Evolutionary conservation across 129 eudicot genomes (phyloP).

Genomic region (Saussurea involucrata): DNA sequence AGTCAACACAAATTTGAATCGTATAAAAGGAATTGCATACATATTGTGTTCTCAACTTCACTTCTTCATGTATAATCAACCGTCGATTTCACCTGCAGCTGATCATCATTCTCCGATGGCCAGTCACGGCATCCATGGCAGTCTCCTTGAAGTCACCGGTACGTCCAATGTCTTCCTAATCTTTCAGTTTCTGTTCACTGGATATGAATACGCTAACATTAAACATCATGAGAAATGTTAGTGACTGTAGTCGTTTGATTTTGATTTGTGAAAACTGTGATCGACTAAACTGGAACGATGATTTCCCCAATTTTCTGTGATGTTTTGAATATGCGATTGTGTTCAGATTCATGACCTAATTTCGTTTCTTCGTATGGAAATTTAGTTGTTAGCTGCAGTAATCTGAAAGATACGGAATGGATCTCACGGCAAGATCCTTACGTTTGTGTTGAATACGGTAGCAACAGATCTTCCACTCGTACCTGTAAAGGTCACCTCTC

Average conservation of each 20-base stretch:
- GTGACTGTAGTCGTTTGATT: background rate
- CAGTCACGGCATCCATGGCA: conserved; percentile 65
- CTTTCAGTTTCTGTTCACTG: background rate
- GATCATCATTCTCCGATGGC: conserved; percentile 39
- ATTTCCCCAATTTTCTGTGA: background rate
- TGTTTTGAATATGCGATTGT: background rate
- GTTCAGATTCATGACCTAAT: background rate
- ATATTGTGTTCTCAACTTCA: conserved; percentile 4
- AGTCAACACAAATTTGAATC: conserved; percentile 16
- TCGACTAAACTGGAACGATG: background rate
- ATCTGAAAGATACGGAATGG: conserved; percentile 91
- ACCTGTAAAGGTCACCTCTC: conserved; percentile 65
- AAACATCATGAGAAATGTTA: background rate
- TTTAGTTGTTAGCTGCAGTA: conserved; percentile 66
- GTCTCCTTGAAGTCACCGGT: conserved; percentile 91
- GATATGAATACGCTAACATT: background rate
- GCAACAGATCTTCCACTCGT: conserved; percentile 57
- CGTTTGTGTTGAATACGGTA: conserved; percentile 70
- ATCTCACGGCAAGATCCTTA: conserved; percentile 93
- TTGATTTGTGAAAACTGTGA: background rate
- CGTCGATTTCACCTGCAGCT: background rate
- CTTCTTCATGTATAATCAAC: background rate
- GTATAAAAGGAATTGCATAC: conserved; percentile 15
- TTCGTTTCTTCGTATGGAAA: background rate
- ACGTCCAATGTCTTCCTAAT: background rate